These are phyloP conservation scores for Tieghemiomyces parasiticus DNA, from an alignment of 192 early-diverging fungal genomes.

Conservation along the genomic window DNA sequence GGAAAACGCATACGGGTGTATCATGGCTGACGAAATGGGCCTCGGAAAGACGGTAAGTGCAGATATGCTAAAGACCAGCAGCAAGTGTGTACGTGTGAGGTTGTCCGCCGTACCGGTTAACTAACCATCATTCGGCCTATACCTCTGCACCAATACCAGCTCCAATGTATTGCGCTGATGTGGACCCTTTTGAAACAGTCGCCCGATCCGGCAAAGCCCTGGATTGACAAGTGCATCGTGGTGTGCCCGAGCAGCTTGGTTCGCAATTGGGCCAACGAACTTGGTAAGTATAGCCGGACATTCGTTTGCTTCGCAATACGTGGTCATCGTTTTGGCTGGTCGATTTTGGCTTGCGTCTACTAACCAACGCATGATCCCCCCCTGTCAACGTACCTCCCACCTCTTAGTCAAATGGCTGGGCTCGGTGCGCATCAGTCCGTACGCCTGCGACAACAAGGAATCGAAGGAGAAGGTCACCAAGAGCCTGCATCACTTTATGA, in stretches of 20 bases:
- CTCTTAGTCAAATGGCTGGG: slow-evolving; percentile 96
- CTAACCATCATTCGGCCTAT: too few species aligned
- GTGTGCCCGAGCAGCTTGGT: slow-evolving; percentile 92
- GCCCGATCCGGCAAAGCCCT: slow-evolving; percentile 68
- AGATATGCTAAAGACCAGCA: slow-evolving; percentile 17
- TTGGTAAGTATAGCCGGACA: too few species aligned
- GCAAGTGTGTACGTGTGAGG: slow-evolving; percentile 12
- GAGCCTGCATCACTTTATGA: slow-evolving; percentile 64
- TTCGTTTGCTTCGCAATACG: too few species aligned
- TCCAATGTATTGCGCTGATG: slow-evolving; percentile 87
- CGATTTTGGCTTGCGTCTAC: too few species aligned
- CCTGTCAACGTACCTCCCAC: too few species aligned
- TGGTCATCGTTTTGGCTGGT: too few species aligned
- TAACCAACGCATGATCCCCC: too few species aligned
- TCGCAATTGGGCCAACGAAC: slow-evolving; percentile 97
- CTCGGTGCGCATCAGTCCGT: slow-evolving; percentile 54
- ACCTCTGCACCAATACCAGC: slow-evolving; percentile 21
- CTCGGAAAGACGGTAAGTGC: slow-evolving; percentile 69
- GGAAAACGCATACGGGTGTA: slow-evolving; percentile 75
- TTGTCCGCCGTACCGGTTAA: not conserved
- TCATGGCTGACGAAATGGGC: slow-evolving; percentile 99
- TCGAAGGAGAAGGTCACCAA: slow-evolving; percentile 70
- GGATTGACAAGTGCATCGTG: slow-evolving; percentile 93
- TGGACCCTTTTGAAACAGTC: slow-evolving; percentile 96
- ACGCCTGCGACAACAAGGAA: slow-evolving; percentile 81